Evolutionary conservation across 1,139 yeast genomes (phyloP).

Genomic region (Taphrina populina): DNA sequence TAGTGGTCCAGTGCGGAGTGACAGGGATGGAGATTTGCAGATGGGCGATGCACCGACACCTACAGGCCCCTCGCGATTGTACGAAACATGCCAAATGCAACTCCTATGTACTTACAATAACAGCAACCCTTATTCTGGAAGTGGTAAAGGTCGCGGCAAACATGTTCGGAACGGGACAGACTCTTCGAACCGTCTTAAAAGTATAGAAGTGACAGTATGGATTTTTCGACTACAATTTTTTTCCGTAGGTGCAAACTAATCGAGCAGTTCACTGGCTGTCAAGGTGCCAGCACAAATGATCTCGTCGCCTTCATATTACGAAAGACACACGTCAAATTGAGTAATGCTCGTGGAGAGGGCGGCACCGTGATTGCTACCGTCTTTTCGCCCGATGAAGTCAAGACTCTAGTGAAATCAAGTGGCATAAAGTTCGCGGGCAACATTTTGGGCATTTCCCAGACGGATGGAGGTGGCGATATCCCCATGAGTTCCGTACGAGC

Average conservation of each 20-base stretch:
- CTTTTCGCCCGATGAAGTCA: conserved; percentile 21
- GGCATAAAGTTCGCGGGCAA: conserved; percentile 84
- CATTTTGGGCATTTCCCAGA: conserved; percentile 46
- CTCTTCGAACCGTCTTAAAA: conserved; percentile 8
- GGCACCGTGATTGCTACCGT: conserved; percentile 20
- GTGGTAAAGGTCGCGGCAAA: conserved; percentile 21
- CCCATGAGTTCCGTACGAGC: conserved; percentile 8
- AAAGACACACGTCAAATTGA: conserved; percentile 25
- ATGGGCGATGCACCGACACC: conserved; percentile 27
- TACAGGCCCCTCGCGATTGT: conserved; percentile 29
- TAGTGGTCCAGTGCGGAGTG: conserved; percentile 8
- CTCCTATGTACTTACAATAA: background rate
- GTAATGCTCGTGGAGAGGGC: conserved; percentile 15
- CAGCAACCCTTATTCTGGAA: conserved; percentile 31
- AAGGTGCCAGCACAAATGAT: conserved; percentile 33
- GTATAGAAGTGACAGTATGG: conserved; percentile 13
- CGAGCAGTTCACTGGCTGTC: conserved; percentile 27
- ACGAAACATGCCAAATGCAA: background rate
- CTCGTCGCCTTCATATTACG: conserved; percentile 32
- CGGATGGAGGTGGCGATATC: conserved; percentile 36
- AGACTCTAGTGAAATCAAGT: conserved; percentile 23
- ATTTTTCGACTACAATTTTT: background rate
- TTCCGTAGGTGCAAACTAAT: too few relatives aligned
- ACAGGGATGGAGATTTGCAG: conserved; percentile 34
- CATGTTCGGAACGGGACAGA: conserved; percentile 14